Conservation (phyloP, 306 rosid genomes). For the Rosa rugosa region DNA sequence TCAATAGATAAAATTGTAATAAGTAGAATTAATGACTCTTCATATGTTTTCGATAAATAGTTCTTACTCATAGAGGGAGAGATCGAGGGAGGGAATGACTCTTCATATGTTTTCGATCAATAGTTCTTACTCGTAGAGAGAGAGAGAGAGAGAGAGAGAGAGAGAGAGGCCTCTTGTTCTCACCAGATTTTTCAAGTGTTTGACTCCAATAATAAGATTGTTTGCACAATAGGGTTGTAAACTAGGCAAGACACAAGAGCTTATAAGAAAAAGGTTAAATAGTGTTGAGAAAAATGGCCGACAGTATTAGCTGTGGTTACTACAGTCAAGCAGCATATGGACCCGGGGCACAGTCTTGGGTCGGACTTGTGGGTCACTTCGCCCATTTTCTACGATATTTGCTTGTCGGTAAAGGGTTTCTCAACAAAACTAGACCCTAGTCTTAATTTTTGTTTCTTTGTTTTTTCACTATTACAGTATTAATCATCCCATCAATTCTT, state of each 20-base stretch:
- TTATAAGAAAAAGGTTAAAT: neutral
- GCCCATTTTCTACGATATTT: constrained; percentile 52
- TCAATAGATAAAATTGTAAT: too few relatives aligned
- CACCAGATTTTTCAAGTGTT: constrained; percentile 12
- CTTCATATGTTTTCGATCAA: neutral
- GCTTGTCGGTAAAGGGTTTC: constrained; percentile 55
- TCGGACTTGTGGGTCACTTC: constrained; percentile 54
- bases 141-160: neutral
- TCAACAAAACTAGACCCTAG: constrained; percentile 13
- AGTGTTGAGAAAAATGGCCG: constrained; percentile 47
- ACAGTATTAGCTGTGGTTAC: constrained; percentile 38
- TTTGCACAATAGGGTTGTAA: constrained; percentile 2
- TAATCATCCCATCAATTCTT: neutral
- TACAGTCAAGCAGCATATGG: constrained; percentile 51
- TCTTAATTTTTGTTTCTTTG: constrained; percentile 16
- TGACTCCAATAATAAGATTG: constrained; percentile 7
- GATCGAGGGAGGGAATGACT: neutral
- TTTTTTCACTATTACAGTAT: neutral
- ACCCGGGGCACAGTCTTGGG: constrained; percentile 38
- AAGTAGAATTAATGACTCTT: neutral
- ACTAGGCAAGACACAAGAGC: constrained; percentile 18
- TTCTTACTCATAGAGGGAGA: neutral
- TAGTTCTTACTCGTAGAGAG: neutral
- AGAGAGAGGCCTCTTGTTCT: neutral
- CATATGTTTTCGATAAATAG: neutral